Base-by-base conservation (phyloP, 2,329 filamentous ascomycete species). In the Hirsutella minnesotensis region DNA sequence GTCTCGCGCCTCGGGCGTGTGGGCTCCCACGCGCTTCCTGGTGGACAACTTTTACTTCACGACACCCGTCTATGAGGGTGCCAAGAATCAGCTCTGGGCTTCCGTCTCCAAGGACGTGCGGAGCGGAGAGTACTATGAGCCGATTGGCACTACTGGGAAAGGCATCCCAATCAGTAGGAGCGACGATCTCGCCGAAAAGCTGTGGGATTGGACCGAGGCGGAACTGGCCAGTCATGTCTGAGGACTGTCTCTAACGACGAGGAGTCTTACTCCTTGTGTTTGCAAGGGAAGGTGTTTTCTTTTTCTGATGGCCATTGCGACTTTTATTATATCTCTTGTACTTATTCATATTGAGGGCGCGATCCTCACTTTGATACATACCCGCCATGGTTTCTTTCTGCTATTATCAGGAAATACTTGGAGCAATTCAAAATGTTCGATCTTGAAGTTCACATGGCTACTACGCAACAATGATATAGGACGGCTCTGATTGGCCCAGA, bases 61-160 rank as follows among this genome's bases (percentile, higher is more conserved):
- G 1, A 27, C 24, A 12, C 42, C 56, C 10, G 52, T 55, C 9
- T 53, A 59, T 19, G 45, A 58, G 22, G 67, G 67, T 1, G 60
- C 53, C 3, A 56, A 51, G 46, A 67, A 65, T 43, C 65, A 69
- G 51, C 53, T 70, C 3, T 70, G 67, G 67, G 65, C 63, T 12
- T 55, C 60, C 2, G 59, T 60, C n/a, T 49, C 56, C 3, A 51
- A 51, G 5, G 56, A 58, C n/a, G 54, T 61, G 0, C 51, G 53
- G 44, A 57, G 51, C 18, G 57, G 56, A 5, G 57, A 55, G 44
- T 59, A 60, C 43, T 61, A 63, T 41, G 56, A 55, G 48, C 59
- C 59, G 0, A 50, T 63, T 2, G 60, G 59, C 4, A 48, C 58
- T 5, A 42, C 41, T 9, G 53, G 47, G 5, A 51, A 40, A n/a